phyloP scores from a whole-genome alignment of 1,284 basidiomycete genomes.

The Fistulinella cinereoalba region DNA sequence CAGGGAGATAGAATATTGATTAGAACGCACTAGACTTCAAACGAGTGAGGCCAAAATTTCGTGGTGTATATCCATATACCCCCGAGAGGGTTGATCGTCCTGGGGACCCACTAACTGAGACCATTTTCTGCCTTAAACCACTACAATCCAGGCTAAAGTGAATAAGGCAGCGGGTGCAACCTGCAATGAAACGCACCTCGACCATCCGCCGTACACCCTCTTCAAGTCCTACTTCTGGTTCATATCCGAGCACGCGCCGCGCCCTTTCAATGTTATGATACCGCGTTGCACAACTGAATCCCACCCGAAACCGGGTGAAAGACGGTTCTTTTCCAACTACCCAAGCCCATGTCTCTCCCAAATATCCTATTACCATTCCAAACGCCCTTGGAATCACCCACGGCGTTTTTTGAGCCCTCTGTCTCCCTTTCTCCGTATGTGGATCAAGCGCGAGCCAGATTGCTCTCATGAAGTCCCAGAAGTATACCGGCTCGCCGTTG shows the following conservation, averaged over 20 bases:
- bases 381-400: slow-evolving; percentile 63
- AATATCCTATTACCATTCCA: slow-evolving; percentile 68
- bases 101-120: too few relatives aligned
- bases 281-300: slow-evolving; percentile 69
- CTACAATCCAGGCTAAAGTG: neutral
- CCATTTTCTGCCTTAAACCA: neutral
- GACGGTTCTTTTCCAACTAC: slow-evolving; percentile 79
- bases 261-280: slow-evolving; percentile 98
- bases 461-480: slow-evolving; percentile 91
- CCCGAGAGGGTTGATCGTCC: too few relatives aligned
- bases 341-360: slow-evolving; percentile 76
- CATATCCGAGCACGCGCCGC: slow-evolving; percentile 87
- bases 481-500: slow-evolving; percentile 93
- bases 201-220: slow-evolving; percentile 84
- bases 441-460: slow-evolving; percentile 84
- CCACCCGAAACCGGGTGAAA: slow-evolving; percentile 88
- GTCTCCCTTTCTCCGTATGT: slow-evolving; percentile 38
- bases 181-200: slow-evolving; percentile 43
- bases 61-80: too few relatives aligned
- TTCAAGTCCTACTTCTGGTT: slow-evolving; percentile 85
- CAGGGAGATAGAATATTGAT: too few relatives aligned
- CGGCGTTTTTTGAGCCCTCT: slow-evolving; percentile 36
- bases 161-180: neutral
- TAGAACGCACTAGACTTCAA: too few relatives aligned
- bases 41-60: too few relatives aligned